phyloP scores from a whole-genome alignment of 208 protist species.

The Spironucleus salmonicida region DNA sequence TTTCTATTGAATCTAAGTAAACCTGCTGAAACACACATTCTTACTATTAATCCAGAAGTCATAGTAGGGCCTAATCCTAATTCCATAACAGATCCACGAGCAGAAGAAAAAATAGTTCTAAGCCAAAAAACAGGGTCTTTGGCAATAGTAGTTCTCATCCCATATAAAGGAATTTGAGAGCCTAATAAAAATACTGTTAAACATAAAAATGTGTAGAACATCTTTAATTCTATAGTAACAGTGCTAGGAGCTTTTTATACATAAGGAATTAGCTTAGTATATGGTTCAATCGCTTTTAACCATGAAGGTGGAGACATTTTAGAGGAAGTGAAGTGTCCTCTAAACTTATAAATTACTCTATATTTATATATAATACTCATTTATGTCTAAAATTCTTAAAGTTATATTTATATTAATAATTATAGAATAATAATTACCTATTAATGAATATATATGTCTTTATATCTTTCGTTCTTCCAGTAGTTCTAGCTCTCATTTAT shows the following conservation, averaged over 20 bases:
- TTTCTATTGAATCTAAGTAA: conserved; percentile 81
- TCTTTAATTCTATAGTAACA: conserved; percentile 74
- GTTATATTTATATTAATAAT: no score
- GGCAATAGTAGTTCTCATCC: conserved; percentile 68
- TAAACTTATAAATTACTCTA: no score
- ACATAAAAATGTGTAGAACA: conserved; percentile 82
- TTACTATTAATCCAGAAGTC: conserved; percentile 88
- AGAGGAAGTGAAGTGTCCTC: no score
- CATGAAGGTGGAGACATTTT: no score
- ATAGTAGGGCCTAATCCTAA: conserved; percentile 87
- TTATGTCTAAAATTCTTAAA: no score
- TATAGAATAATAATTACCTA: no score
- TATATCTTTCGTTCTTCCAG: no score
- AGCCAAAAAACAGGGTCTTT: conserved; percentile 98
- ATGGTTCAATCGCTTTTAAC: conserved; percentile 70
- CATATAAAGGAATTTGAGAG: conserved; percentile 96
- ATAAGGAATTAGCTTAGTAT: conserved; percentile 78
- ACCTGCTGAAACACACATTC: conserved; percentile 78
- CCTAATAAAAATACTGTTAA: conserved; percentile 96
- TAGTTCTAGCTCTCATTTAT: no score
- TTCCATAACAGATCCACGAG: conserved; percentile 94
- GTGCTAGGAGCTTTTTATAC: conserved; percentile 62
- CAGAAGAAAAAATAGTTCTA: conserved; percentile 93
- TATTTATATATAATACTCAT: no score
- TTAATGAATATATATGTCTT: no score